A percentile compares a stretch with the other conserved stretches of the same genome.
Conservation (phyloP, 2,329 filamentous ascomycete species). For the Pseudophaeomoniella oleicola region DNA sequence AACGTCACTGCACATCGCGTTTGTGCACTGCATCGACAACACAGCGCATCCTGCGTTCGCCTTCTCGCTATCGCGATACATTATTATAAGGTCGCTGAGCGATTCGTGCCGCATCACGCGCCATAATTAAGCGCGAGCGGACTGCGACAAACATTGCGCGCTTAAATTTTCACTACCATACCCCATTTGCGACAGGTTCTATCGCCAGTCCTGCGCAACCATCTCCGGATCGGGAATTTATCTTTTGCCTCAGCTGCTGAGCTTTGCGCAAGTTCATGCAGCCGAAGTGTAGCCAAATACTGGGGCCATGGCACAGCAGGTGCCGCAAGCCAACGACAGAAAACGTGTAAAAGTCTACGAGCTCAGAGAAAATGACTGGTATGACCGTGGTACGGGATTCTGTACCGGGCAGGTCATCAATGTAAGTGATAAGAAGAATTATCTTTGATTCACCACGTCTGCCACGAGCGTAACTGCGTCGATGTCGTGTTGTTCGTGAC, state of each 20-base stretch:
- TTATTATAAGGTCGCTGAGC: too few species aligned
- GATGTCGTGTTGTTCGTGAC: neutral
- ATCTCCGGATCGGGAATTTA: too few species aligned
- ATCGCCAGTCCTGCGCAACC: too few species aligned
- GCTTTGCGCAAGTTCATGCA: neutral
- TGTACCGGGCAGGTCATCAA: conserved; percentile 64
- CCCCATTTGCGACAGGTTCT: too few species aligned
- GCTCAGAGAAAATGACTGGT: conserved; percentile 97
- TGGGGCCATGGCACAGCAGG: conserved; percentile 28
- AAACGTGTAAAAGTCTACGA: conserved; percentile 94
- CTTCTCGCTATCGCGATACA: too few species aligned
- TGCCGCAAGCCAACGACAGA: conserved; percentile 33
- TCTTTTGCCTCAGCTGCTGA: neutral
- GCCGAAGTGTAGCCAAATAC: neutral
- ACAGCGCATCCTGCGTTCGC: too few species aligned
- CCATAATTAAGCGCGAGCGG: neutral
- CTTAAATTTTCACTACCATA: too few species aligned
- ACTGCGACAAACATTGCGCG: neutral
- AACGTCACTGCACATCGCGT: neutral
- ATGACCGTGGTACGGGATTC: conserved; percentile 91
- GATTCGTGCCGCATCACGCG: neutral
- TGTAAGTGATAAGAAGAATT: too few species aligned
- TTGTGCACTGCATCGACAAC: too few species aligned
- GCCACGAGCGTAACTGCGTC: neutral
- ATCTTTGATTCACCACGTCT: neutral